These are phyloP conservation scores for Corrigiola litoralis DNA, from an alignment of 179 eudicot species.

Conservation along the genomic window DNA sequence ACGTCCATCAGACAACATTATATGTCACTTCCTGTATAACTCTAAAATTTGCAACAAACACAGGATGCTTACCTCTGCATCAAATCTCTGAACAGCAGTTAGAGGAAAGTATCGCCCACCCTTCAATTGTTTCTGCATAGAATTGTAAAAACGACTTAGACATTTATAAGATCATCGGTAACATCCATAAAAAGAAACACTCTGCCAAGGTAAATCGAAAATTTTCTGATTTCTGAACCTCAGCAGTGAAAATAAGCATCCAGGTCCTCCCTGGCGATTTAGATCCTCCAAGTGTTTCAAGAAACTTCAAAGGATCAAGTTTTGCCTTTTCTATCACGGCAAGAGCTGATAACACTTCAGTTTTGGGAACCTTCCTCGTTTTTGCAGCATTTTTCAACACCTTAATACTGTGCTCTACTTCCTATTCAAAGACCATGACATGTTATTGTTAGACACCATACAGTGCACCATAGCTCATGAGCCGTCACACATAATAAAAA, in stretches of 20 bases:
- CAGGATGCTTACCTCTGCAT: slow-evolving; percentile 67
- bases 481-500: no score
- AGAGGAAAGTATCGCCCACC: slow-evolving; percentile 76
- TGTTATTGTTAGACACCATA: not conserved
- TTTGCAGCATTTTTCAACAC: slow-evolving; percentile 78
- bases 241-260: slow-evolving; percentile 94
- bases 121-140: slow-evolving; percentile 44
- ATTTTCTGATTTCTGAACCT: slow-evolving; percentile 36
- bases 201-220: not conserved
- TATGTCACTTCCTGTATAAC: not conserved
- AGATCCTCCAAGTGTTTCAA: slow-evolving; percentile 80
- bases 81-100: slow-evolving; percentile 95
- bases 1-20: not conserved
- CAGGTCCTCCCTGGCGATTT: slow-evolving; percentile 90
- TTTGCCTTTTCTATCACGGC: slow-evolving; percentile 74
- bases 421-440: slow-evolving; percentile 37
- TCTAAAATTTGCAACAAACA: not conserved
- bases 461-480: no score
- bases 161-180: no score
- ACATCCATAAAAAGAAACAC: not conserved
- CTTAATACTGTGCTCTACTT: slow-evolving; percentile 58
- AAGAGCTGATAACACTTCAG: slow-evolving; percentile 58
- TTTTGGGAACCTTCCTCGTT: slow-evolving; percentile 58
- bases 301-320: slow-evolving; percentile 63
- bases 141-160: no score